phyloP scores from a whole-genome alignment of 176 grass and related monocot genomes.

The Poa pratensis region DNA sequence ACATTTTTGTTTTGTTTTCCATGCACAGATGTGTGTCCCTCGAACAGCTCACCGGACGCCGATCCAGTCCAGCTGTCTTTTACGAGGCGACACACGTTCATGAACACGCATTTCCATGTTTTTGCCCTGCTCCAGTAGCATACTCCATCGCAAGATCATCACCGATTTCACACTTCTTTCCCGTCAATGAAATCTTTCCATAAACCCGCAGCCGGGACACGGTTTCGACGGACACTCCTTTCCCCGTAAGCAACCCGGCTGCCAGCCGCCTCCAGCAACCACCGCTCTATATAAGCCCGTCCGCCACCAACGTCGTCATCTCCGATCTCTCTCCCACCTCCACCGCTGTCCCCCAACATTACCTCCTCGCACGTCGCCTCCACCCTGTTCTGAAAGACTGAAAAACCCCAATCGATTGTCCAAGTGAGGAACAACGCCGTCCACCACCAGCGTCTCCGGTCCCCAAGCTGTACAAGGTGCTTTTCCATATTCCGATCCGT shows the following conservation, averaged over 20 bases:
- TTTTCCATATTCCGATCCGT: background rate
- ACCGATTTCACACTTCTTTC: background rate
- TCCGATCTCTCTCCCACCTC: background rate
- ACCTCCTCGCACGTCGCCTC: constrained; percentile 32
- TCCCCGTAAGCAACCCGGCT: background rate
- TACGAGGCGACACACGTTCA: background rate
- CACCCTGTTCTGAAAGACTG: background rate
- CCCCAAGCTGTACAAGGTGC: constrained; percentile 12
- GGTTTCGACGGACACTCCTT: background rate
- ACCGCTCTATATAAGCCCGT: background rate
- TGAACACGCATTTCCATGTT: background rate
- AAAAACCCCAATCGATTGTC: background rate
- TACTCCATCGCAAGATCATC: background rate
- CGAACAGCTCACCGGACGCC: too few relatives aligned
- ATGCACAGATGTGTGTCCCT: too few relatives aligned
- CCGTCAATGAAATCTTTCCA: background rate
- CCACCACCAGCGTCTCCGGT: background rate
- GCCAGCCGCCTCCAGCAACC: background rate
- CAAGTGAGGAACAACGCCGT: background rate
- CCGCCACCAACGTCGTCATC: background rate
- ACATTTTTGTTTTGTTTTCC: too few relatives aligned
- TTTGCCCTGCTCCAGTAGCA: background rate
- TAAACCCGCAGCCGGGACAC: background rate
- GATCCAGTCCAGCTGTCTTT: background rate
- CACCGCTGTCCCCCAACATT: background rate